Evolutionary conservation across 768 basidiomycete genomes (phyloP).

Genomic region (Holtermanniella nyarrowii): DNA sequence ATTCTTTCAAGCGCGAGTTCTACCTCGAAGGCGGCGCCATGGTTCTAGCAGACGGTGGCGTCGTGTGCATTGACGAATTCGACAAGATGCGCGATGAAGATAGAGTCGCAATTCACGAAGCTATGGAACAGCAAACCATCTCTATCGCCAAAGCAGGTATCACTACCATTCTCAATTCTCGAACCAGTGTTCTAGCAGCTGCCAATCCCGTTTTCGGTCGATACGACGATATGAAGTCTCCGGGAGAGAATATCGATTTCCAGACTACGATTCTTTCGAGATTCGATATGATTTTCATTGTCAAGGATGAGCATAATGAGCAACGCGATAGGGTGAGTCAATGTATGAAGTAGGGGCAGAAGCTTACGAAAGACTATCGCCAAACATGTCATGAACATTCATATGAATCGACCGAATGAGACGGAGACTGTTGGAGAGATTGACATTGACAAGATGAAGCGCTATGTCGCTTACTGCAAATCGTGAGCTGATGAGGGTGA

Average conservation of each 20-base stretch:
- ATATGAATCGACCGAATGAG: constrained; percentile 85
- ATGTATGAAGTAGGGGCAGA: neutral
- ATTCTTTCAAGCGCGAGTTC: constrained; percentile 67
- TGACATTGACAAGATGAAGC: constrained; percentile 95
- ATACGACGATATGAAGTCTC: constrained; percentile 92
- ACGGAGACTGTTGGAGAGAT: constrained; percentile 77
- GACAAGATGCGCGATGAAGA: constrained; percentile 99
- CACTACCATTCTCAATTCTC: constrained; percentile 89
- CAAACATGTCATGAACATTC: constrained; percentile 95
- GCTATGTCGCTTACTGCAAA: constrained; percentile 93
- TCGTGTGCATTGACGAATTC: constrained; percentile 98
- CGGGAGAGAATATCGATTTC: constrained; percentile 95
- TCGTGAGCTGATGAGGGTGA: constrained; percentile 47
- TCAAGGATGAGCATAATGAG: constrained; percentile 96
- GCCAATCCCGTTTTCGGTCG: constrained; percentile 97
- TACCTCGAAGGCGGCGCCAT: constrained; percentile 98
- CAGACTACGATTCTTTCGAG: constrained; percentile 96
- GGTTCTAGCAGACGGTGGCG: constrained; percentile 96
- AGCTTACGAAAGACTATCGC: constrained; percentile 67
- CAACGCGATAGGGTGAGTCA: constrained; percentile 68
- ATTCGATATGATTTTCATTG: constrained; percentile 99
- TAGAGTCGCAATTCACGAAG: constrained; percentile 96
- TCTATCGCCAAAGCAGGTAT: constrained; percentile 99
- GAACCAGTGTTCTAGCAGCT: constrained; percentile 90
- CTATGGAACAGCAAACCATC: constrained; percentile 99